phyloP scores from a whole-genome alignment of 2,329 filamentous ascomycete species.

The Aspergillus glaucus region DNA sequence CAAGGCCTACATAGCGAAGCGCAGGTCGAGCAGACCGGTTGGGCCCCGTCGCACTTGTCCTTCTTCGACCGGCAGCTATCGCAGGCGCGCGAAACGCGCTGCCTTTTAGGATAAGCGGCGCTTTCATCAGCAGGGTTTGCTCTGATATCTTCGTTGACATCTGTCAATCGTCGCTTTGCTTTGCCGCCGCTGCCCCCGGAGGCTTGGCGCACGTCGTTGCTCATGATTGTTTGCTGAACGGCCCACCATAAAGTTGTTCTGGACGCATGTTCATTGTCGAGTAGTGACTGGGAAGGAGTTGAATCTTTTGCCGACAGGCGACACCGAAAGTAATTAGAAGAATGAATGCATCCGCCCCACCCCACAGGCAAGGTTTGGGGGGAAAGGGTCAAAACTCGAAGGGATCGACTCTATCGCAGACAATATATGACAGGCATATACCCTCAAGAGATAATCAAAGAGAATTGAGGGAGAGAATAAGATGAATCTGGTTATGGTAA shows the following conservation, averaged over 20 bases:
- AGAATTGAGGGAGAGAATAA: neutral
- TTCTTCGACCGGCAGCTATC: slow-evolving; percentile 62
- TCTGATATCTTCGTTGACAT: slow-evolving; percentile 24
- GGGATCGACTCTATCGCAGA: neutral
- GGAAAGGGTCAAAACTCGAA: neutral
- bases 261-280: slow-evolving; percentile 25
- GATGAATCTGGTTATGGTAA: neutral
- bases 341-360: slow-evolving; percentile 1
- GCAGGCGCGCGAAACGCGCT: slow-evolving; percentile 62
- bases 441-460: neutral
- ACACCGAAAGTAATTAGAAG: slow-evolving; percentile 1
- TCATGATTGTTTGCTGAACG: slow-evolving; percentile 25
- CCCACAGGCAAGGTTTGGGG: neutral
- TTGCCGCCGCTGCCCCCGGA: slow-evolving; percentile 22
- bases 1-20: slow-evolving; percentile 57
- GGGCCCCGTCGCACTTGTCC: slow-evolving; percentile 66
- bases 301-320: slow-evolving; percentile 25
- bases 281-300: slow-evolving; percentile 13
- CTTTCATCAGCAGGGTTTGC: slow-evolving; percentile 20
- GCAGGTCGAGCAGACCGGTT: slow-evolving; percentile 63
- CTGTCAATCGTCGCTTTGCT: slow-evolving; percentile 25
- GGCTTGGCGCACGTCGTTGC: slow-evolving; percentile 26
- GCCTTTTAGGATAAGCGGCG: slow-evolving; percentile 47
- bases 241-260: slow-evolving; percentile 16
- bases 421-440: neutral